A percentile compares a stretch with the other conserved stretches of the same genome.
Evolutionary conservation across 2,329 filamentous ascomycete species (phyloP).

Genomic region (Fusarium circinatum): DNA sequence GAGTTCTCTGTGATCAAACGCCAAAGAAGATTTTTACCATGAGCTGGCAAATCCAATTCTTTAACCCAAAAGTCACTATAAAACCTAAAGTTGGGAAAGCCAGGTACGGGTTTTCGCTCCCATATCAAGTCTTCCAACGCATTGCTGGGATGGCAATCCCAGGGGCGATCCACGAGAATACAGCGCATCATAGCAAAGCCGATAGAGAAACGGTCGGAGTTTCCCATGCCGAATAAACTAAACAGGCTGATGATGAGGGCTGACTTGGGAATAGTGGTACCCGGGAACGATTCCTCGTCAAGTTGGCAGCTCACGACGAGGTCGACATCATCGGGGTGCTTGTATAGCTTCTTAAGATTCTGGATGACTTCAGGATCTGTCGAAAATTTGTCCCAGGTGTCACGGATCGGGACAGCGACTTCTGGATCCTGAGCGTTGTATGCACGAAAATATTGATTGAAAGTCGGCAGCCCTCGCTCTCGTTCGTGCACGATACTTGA

Average conservation of each 20-base stretch:
- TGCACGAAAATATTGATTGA: not conserved
- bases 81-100: not conserved
- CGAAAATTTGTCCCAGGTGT: not conserved
- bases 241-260: not conserved
- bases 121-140: not conserved
- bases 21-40: not conserved
- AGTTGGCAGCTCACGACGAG: not conserved
- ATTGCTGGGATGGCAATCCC: not conserved
- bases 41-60: not conserved
- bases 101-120: not conserved
- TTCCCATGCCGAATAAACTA: not conserved
- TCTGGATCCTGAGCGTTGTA: not conserved
- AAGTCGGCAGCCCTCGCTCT: not conserved
- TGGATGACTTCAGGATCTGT: not conserved
- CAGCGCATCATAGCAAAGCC: not conserved
- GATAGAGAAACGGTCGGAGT: not conserved
- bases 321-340: not conserved
- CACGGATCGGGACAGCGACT: accelerated
- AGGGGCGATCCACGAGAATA: not conserved
- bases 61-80: not conserved
- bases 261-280: not conserved
- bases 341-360: not conserved
- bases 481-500: not conserved
- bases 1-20: not conserved
- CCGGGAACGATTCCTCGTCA: not conserved